Base-by-base conservation (phyloP, 805 yeast species). In the Sugiyamaella qingdaonensis region DNA sequence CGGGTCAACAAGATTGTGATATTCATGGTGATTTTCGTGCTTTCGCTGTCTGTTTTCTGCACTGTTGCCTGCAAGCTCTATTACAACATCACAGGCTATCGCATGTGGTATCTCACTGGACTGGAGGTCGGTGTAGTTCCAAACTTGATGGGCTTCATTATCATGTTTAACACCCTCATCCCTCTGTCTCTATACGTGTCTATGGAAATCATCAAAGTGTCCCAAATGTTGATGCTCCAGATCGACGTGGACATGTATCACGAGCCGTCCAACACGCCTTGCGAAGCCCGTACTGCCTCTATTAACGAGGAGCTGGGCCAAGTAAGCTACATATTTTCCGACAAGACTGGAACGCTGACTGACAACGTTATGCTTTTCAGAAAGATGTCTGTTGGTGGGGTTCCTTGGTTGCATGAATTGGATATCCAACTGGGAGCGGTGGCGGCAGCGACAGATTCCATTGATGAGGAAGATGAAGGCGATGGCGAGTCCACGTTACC, bases 251-350 rank as follows among this genome's bases (percentile, higher is more conserved):
- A 95, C 69, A 89, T 94, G 96, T 94, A 92, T 64, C 88, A 94
- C 66, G 75, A 75, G 14, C 86, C 81, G 32, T 78, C 89, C 7
- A 81, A 94, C 63, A 94, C 96, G 0, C 96, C 96, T 0, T 92
- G 96, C 46, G 96, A 88, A 61, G 95, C 97, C 0, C 84, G 92
- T 66, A 91, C 98, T 0, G 96, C 98, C 0, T 88, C 97, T 0
- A 89, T 94, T 59, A 78, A 94, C 58, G 99, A 94, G 67, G 99
- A 94, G 69, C 74, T 94, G 61, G 99, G 99, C 2, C 99, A 94
- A 67, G 97, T 95, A 1, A 85, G 96, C 47, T 91, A 92, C 65
- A 79, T 94, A 2, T 94, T 94, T 67, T 87, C 96, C 55, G 99
- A 94, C 69, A 94, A 94, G 68, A 94, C 99, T 0, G 99, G 99